phyloP scores from a whole-genome alignment of 2,329 filamentous ascomycete species.

The Xylariaceae sp. region DNA sequence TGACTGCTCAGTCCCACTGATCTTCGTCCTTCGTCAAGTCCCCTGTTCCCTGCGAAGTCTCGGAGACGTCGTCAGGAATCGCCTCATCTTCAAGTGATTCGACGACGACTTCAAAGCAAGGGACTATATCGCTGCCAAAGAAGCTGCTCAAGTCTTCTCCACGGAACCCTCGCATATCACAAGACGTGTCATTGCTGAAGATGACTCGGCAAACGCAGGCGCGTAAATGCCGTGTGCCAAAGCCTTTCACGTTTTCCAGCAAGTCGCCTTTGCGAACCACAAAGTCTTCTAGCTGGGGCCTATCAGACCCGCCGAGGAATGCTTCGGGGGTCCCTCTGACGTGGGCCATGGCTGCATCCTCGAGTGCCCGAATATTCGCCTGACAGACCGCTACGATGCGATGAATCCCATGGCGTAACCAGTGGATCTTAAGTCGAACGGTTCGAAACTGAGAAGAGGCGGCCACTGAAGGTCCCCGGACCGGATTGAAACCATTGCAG shows the following conservation, averaged over 20 bases:
- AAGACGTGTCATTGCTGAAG: slow-evolving; percentile 17
- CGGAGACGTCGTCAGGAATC: too few relatives aligned
- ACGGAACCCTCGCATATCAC: slow-evolving; percentile 29
- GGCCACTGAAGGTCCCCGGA: slow-evolving; percentile 3
- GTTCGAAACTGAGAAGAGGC: slow-evolving; percentile 18
- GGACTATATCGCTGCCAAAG: slow-evolving; percentile 24
- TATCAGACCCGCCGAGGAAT: slow-evolving; percentile 3
- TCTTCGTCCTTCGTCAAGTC: neutral
- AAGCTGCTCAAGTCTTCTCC: slow-evolving; percentile 31
- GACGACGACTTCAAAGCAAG: slow-evolving; percentile 30
- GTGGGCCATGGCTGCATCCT: slow-evolving; percentile 24
- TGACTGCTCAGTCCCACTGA: neutral
- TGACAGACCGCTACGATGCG: slow-evolving; percentile 24
- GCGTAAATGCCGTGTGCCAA: neutral
- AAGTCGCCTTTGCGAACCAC: neutral
- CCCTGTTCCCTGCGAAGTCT: too few relatives aligned
- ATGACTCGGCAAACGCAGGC: neutral
- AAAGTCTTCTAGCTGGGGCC: neutral
- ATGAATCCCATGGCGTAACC: slow-evolving; percentile 26
- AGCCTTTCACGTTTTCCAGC: neutral
- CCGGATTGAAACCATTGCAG: slow-evolving; percentile 1
- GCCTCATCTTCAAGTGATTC: slow-evolving; percentile 6
- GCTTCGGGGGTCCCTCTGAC: slow-evolving; percentile 9
- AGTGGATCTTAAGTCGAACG: slow-evolving; percentile 29
- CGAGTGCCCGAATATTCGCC: slow-evolving; percentile 26